These are phyloP conservation scores for Pythium myriotylum DNA, from an alignment of 352 stramenopile genomes.

Conservation along the genomic window DNA sequence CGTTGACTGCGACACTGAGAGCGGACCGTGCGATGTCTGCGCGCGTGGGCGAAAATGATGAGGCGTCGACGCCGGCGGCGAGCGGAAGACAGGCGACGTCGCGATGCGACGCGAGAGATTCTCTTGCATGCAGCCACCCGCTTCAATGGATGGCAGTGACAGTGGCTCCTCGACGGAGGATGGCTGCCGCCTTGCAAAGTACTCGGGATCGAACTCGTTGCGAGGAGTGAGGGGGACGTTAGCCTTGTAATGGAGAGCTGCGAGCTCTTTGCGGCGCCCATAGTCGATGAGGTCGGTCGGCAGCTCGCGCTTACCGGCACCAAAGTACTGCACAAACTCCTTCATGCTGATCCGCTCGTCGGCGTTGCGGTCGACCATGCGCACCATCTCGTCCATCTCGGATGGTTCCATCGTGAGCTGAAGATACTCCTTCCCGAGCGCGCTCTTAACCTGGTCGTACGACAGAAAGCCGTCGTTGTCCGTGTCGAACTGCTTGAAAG, in stretches of 20 bases:
- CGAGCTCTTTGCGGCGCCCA: conserved; percentile 59
- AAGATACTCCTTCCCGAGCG: conserved; percentile 62
- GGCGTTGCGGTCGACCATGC: conserved; percentile 70
- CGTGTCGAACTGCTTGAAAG: conserved; percentile 77
- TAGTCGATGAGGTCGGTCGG: conserved; percentile 71
- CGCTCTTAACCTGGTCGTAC: conserved; percentile 67
- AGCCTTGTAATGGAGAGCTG: conserved; percentile 54
- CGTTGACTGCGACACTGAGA: conserved; percentile 16
- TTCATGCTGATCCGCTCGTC: conserved; percentile 78
- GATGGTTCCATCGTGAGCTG: conserved; percentile 49
- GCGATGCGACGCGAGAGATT: conserved; percentile 52
- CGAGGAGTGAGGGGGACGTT: conserved; percentile 53
- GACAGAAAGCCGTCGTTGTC: conserved; percentile 77
- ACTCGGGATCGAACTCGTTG: conserved; percentile 46
- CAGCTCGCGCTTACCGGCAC: conserved; percentile 53
- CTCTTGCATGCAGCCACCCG: conserved; percentile 55
- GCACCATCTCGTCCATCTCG: conserved; percentile 78
- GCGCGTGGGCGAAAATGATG: not conserved
- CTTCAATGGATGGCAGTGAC: conserved; percentile 3
- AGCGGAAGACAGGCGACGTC: conserved; percentile 33
- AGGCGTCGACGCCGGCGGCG: conserved; percentile 4
- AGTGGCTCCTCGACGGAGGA: not conserved
- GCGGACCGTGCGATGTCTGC: conserved; percentile 10
- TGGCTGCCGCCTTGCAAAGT: conserved; percentile 11
- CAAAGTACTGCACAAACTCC: conserved; percentile 85